Evolutionary conservation across 139 green algal species (phyloP).

Genomic region (Dunaliella primolecta): DNA sequence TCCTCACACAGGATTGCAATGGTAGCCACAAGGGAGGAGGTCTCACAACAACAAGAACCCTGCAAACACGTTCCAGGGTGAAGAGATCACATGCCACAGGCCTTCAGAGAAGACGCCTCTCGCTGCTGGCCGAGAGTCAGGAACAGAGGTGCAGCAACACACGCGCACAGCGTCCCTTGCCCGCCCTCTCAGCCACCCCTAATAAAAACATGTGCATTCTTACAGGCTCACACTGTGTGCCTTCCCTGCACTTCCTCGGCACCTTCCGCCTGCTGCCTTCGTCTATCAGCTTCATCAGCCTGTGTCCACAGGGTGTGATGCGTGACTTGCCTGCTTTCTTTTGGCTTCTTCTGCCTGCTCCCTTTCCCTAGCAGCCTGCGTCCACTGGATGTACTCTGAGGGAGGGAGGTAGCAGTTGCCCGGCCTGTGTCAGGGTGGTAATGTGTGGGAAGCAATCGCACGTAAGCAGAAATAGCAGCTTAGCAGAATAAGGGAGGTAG

Average conservation of each 20-base stretch:
- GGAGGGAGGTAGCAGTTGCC: neutral
- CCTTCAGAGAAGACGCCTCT: too few relatives aligned
- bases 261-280: neutral
- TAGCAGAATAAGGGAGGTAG: too few relatives aligned
- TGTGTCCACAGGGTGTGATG: too few relatives aligned
- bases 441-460: neutral
- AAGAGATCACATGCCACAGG: too few relatives aligned
- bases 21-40: too few relatives aligned
- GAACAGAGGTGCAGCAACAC: too few relatives aligned
- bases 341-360: neutral
- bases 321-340: neutral
- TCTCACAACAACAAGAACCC: too few relatives aligned
- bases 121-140: too few relatives aligned
- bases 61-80: too few relatives aligned
- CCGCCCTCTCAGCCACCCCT: too few relatives aligned
- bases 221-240: neutral
- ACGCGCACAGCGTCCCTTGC: too few relatives aligned
- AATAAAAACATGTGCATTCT: neutral
- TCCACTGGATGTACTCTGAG: neutral
- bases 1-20: too few relatives aligned
- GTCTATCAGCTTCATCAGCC: neutral
- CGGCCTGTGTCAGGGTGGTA: neutral
- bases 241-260: neutral
- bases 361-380: neutral
- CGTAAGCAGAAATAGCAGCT: neutral